Percentiles rank a stretch among this genome's conserved stretches.
Evolutionary conservation across 805 yeast genomes (phyloP).

Genomic region (Candida sithepensis): DNA sequence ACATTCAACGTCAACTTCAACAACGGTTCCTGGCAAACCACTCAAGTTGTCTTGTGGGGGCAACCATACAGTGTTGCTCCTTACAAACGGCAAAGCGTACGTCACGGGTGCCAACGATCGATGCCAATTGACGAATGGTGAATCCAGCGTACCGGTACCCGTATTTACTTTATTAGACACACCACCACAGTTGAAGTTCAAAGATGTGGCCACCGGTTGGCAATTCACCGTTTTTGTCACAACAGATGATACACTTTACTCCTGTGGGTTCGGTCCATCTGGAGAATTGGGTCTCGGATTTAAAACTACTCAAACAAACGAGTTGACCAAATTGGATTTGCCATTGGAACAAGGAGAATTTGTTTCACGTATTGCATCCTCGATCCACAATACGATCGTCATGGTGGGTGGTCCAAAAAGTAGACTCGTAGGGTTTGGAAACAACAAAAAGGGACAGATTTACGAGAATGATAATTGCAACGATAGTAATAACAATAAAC

Average conservation of each 20-base stretch:
- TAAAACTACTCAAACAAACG: neutral
- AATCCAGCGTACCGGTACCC: constrained; percentile 2
- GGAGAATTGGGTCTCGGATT: constrained; percentile 71
- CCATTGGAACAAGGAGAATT: constrained; percentile 7
- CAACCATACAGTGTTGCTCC: constrained; percentile 69
- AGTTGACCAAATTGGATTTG: neutral
- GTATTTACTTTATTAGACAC: constrained; percentile 9
- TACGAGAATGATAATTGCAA: too few relatives aligned
- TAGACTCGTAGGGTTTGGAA: constrained; percentile 69
- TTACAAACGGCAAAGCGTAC: constrained; percentile 48
- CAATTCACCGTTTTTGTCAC: constrained; percentile 58
- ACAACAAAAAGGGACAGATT: constrained; percentile 58
- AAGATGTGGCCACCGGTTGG: constrained; percentile 72
- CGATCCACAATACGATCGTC: constrained; percentile 45
- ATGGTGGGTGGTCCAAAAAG: constrained; percentile 37
- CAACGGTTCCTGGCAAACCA: constrained; percentile 22
- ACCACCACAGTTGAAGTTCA: constrained; percentile 39
- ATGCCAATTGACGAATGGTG: constrained; percentile 13
- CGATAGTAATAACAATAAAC: constrained; percentile 3
- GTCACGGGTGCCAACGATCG: constrained; percentile 44
- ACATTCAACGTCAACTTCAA: neutral
- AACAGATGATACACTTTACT: constrained; percentile 36
- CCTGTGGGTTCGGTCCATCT: constrained; percentile 60
- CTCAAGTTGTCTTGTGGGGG: constrained; percentile 71
- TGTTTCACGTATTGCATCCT: constrained; percentile 28